A percentile compares a stretch with the other conserved stretches of the same genome.
These are phyloP conservation scores for Teunomyces stri DNA, from an alignment of 805 yeast genomes.

Conservation along the genomic window DNA sequence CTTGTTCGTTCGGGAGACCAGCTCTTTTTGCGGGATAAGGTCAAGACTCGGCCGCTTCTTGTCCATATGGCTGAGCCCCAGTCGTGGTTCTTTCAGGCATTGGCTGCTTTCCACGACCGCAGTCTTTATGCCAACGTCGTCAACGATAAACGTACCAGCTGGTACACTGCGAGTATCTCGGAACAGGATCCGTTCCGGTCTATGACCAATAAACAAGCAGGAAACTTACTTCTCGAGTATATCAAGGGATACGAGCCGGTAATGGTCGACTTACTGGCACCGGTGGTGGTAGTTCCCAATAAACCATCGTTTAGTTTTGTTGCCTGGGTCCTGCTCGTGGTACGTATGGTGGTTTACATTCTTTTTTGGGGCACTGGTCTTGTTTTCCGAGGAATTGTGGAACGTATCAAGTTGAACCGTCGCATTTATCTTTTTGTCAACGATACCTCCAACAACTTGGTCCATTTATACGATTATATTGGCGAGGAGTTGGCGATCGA, in stretches of 20 bases:
- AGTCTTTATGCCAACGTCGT: slow-evolving; percentile 71
- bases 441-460: slow-evolving; percentile 25
- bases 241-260: slow-evolving; percentile 55
- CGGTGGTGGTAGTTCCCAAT: no score
- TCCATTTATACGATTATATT: slow-evolving; percentile 25
- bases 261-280: slow-evolving; percentile 44
- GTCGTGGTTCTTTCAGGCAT: slow-evolving; percentile 58
- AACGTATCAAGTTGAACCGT: slow-evolving; percentile 29
- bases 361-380: slow-evolving; percentile 68
- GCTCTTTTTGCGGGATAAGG: slow-evolving; percentile 55
- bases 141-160: slow-evolving; percentile 77
- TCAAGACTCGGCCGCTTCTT: slow-evolving; percentile 49
- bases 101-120: slow-evolving; percentile 50
- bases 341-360: slow-evolving; percentile 48
- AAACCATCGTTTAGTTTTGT: no score
- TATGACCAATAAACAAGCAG: slow-evolving; percentile 38
- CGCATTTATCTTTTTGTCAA: slow-evolving; percentile 28
- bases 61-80: slow-evolving; percentile 61
- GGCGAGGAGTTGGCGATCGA: slow-evolving; percentile 12
- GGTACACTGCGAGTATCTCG: slow-evolving; percentile 79
- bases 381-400: slow-evolving; percentile 39
- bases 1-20: slow-evolving; percentile 75
- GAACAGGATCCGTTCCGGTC: slow-evolving; percentile 59
- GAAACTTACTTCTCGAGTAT: slow-evolving; percentile 41
- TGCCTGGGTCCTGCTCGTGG: slow-evolving; percentile 45